Base-by-base conservation (phyloP, 2,329 filamentous ascomycete species). In the Geoglossum cookeanum region DNA sequence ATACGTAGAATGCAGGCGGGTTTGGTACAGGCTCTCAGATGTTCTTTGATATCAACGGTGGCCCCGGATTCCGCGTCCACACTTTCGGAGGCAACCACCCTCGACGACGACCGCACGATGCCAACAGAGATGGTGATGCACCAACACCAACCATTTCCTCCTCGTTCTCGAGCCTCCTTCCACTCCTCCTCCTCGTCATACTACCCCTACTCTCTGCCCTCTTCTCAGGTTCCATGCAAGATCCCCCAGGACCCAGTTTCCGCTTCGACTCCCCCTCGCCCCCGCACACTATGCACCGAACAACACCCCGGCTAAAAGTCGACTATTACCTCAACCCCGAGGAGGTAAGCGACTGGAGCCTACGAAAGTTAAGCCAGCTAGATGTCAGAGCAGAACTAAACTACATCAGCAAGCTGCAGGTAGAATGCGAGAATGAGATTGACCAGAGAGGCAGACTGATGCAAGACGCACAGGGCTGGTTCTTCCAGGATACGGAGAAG, bases 41-140 rank as follows among this genome's bases (percentile, higher is more conserved):
- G 68, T 87, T 95, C 57, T 97, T 97, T 72, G 96, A 96, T 71
- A 80, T 96, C 69, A 87, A 87, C 62, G 90, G 90, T 60, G 87
- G 89, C 6, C 89, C 91, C 2, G 91, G 90, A 22, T 83, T 98
- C 64, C 81, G 91, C 60, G 88, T 98, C 60, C 92, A 97, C 69
- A 91, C 96, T 68, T 97, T 98, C 69, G 91, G 90, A 63, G 91
- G 92, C 57, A 78, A 74, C 4, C 76, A 79, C 57, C 88, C 90
- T 29, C 79, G 88, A 63, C 77, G 84, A 70, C 78, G 92, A 66
- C 89, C 90, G 22, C 80, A 78, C 65, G 75, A 84, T 62, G 75
- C 77, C 35, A 79, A 77, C 62, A 75, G 72, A 60, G 75, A 70
- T 63, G 71, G 74, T 61, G 71, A 71, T 65, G 74, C 74, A 64